Evolutionary conservation across 2,329 filamentous ascomycete species (phyloP).

Genomic region (Apiospora kogelbergensis): DNA sequence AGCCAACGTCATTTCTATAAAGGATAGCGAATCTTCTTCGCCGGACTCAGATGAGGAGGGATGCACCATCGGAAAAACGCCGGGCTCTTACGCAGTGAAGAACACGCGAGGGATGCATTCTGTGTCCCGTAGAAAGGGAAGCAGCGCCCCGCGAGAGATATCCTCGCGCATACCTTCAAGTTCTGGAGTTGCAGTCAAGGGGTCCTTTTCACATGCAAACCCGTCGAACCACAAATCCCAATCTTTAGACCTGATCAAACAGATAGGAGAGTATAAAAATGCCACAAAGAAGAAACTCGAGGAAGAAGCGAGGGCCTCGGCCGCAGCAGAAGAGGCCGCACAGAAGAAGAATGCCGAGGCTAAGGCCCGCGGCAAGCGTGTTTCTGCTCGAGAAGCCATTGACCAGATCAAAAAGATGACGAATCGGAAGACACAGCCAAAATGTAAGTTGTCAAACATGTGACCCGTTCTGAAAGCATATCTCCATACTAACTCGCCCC

Average conservation of each 20-base stretch:
- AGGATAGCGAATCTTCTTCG: neutral
- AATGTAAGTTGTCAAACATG: slow-evolving; percentile 13
- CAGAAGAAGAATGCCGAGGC: neutral
- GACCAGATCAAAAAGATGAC: slow-evolving; percentile 10
- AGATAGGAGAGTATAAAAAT: neutral
- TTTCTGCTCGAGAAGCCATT: neutral
- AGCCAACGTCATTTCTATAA: neutral
- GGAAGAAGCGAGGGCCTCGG: neutral
- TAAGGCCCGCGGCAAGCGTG: neutral
- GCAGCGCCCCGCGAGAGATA: neutral
- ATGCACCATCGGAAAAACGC: neutral
- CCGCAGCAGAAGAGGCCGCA: neutral
- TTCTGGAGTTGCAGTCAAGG: neutral
- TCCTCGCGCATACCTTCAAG: neutral
- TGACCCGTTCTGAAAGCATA: neutral
- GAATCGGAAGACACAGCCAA: slow-evolving; percentile 13
- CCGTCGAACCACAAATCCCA: neutral
- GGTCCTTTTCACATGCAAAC: neutral
- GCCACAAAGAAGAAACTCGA: neutral
- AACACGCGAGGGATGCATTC: neutral
- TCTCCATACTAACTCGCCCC: neutral
- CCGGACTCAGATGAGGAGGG: neutral
- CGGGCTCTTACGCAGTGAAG: neutral
- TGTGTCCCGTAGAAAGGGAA: neutral
- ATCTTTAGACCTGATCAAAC: neutral